Base-by-base conservation (phyloP, 2,329 filamentous ascomycete genomes). In the Colletotrichum australisinense region DNA sequence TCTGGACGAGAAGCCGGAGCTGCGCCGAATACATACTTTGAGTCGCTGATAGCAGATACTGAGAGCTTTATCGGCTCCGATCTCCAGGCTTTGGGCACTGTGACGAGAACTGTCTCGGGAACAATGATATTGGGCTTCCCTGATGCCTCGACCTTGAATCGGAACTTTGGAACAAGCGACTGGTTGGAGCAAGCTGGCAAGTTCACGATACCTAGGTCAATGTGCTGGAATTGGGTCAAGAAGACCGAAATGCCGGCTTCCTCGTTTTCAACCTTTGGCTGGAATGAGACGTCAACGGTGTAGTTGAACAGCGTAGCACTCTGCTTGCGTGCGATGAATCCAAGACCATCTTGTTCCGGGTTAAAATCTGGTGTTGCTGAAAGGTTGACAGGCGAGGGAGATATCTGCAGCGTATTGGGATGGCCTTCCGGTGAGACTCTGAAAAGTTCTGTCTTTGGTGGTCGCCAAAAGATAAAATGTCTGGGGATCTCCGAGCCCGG, bases 201-300 rank as follows among this genome's bases (percentile, higher is more conserved):
- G 76, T 82, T 76, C 24, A 83, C 81, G 8, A 87, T 74, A 1
- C 84, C 82, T 7, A 90, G 76, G 57, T 89, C 86, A 6, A 88
- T 79, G 69, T 90, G 88, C 72, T 89, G 86, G 73, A 86, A 84
- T 76, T 90, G 85, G 0, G 85, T 89, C 52, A 90, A 79, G 76
- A 90, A 91, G 0, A 86, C 81, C 0, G 85, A 86, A 7, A 90
- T 81, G 1, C 89, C 89, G 1, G 87, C 86, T 78, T 91, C 89
- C 69, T 88, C 84, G 0, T 84, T 83, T 0, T 77, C 58, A 0
- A 71, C 70, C 0, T 78, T 76, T 0, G 88, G 85, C 0, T 76
- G 67, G 74, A 86, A 89, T 8, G 81, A 79, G 1, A 91, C 62
- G 72, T 87, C 82, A 8, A 88, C 83, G 64, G 80, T 83, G 77